Conservation (phyloP, 2,329 filamentous ascomycete genomes). For the Xylaria sp. region DNA sequence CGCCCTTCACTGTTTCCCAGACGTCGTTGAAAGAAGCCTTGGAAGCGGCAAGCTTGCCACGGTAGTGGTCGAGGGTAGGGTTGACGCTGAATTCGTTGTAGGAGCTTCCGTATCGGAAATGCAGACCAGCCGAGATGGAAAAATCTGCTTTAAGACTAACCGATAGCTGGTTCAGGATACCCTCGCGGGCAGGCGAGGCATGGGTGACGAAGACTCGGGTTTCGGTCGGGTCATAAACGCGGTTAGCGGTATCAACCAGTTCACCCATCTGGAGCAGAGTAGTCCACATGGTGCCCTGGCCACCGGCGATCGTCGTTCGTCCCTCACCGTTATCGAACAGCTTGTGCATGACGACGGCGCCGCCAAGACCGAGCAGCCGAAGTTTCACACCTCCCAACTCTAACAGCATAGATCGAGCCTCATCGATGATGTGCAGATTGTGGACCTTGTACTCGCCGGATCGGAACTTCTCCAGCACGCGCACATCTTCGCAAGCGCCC, state of each 20-base stretch:
- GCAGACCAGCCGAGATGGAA: conserved; percentile 93
- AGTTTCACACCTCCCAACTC: conserved; percentile 96
- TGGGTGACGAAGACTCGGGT: conserved; percentile 97
- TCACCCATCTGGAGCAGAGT: conserved; percentile 98
- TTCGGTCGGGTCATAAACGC: conserved; percentile 97
- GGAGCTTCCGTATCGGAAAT: conserved; percentile 98
- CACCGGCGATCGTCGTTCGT: conserved; percentile 95
- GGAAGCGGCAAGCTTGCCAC: conserved; percentile 94
- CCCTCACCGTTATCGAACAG: conserved; percentile 98
- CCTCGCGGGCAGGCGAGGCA: conserved; percentile 93
- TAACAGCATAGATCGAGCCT: conserved; percentile 92
- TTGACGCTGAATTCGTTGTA: conserved; percentile 99
- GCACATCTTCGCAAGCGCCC: conserved; percentile 98
- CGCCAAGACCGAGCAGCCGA: conserved; percentile 87
- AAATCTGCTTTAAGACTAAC: conserved; percentile 98
- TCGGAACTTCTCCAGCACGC: conserved; percentile 94
- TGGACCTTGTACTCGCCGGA: conserved; percentile 97
- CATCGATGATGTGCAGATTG: conserved; percentile 97
- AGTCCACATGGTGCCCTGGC: conserved; percentile 99
- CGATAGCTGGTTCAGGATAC: conserved; percentile 94
- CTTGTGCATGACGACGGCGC: conserved; percentile 99
- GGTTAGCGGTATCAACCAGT: conserved; percentile 94
- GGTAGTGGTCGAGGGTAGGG: conserved; percentile 95
- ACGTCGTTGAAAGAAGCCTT: conserved; percentile 99
- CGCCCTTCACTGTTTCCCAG: conserved; percentile 96